Conservation (phyloP, 768 basidiomycete species). For the Tricholoma bakamatsutake region DNA sequence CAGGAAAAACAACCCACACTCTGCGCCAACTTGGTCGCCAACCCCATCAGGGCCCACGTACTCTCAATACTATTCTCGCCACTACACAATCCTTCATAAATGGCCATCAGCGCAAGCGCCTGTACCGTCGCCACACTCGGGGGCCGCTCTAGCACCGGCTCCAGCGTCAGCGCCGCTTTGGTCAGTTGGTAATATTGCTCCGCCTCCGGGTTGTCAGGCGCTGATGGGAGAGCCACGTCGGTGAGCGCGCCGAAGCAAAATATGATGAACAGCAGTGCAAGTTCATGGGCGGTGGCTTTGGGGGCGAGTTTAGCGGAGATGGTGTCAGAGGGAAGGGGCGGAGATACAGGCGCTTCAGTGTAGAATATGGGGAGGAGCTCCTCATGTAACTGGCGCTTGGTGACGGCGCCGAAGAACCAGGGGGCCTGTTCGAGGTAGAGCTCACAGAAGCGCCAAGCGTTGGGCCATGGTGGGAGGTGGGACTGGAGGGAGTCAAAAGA, state of each 20-base stretch:
- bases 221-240: conserved; percentile 44
- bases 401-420: conserved; percentile 76
- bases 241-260: conserved; percentile 60
- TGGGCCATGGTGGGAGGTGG: conserved; percentile 54
- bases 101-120: conserved; percentile 58
- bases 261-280: conserved; percentile 56
- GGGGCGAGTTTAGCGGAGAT: conserved; percentile 1
- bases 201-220: conserved; percentile 46
- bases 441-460: conserved; percentile 53
- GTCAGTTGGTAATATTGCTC: conserved; percentile 55
- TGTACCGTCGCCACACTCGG: conserved; percentile 70
- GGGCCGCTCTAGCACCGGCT: conserved; percentile 64
- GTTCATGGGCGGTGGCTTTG: conserved; percentile 44
- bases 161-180: conserved; percentile 58
- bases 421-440: conserved; percentile 74
- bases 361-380: conserved; percentile 66
- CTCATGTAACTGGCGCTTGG: conserved; percentile 54
- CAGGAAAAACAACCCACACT: conserved; percentile 38
- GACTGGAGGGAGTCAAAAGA: conserved; percentile 40
- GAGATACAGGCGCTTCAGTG: conserved; percentile 32
- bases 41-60: conserved; percentile 61
- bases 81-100: conserved; percentile 63
- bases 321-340: conserved; percentile 4
- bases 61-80: conserved; percentile 67
- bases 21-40: conserved; percentile 62